These are phyloP conservation scores for Pyrenula massariospora DNA, from an alignment of 495 filamentous ascomycete species.

Conservation along the genomic window DNA sequence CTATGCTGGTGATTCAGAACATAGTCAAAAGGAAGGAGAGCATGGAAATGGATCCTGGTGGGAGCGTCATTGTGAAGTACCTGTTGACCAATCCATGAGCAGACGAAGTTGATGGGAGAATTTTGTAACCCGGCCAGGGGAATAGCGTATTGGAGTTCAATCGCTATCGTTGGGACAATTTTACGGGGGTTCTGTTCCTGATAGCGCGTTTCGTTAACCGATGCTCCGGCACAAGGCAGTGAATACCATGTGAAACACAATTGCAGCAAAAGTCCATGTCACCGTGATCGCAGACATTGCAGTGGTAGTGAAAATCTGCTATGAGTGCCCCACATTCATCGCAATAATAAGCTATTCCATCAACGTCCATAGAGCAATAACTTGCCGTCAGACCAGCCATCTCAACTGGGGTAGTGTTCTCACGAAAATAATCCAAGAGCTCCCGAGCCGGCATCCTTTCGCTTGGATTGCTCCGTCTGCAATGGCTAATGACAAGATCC, in stretches of 20 bases:
- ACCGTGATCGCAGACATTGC: slow-evolving; percentile 3
- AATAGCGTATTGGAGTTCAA: not conserved
- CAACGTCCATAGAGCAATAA: not conserved
- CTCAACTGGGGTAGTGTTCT: not conserved
- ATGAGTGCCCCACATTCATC: slow-evolving; percentile 5
- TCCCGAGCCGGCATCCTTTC: not conserved
- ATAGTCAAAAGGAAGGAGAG: not conserved
- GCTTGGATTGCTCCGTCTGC: not conserved
- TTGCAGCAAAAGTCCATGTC: slow-evolving; percentile 3
- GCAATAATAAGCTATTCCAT: slow-evolving; percentile 1
- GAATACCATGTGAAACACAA: not conserved
- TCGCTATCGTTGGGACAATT: not conserved
- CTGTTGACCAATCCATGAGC: not conserved
- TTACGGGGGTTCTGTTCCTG: slow-evolving; percentile 1
- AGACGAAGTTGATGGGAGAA: not conserved
- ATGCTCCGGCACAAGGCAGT: slow-evolving; percentile 4
- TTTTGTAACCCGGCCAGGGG: not conserved
- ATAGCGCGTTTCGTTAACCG: slow-evolving; percentile 2
- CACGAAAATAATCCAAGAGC: not conserved
- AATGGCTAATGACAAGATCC: not conserved
- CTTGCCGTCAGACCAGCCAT: not conserved
- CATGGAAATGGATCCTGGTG: not conserved
- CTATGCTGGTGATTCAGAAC: no score
- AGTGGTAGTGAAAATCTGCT: slow-evolving; percentile 3
- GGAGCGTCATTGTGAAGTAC: not conserved